phyloP scores from a whole-genome alignment of 2,329 filamentous ascomycete species.

The Colletotrichum euphorbiae region DNA sequence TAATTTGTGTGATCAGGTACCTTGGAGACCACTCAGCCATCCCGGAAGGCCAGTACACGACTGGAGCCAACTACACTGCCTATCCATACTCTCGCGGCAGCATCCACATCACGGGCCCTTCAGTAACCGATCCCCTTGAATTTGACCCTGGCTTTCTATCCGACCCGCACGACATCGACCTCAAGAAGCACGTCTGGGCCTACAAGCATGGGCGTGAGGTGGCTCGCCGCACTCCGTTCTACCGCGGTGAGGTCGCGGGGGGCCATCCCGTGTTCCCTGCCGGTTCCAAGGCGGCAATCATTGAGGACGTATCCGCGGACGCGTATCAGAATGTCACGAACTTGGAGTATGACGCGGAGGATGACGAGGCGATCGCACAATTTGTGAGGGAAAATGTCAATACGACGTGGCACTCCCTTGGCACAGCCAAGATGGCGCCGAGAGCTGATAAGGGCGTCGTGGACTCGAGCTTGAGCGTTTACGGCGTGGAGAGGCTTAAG shows the following conservation, averaged over 20 bases:
- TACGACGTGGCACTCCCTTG: conserved; percentile 60
- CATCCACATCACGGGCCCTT: conserved; percentile 62
- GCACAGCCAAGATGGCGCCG: conserved; percentile 59
- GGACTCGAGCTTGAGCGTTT: conserved; percentile 54
- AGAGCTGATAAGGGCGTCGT: conserved; percentile 56
- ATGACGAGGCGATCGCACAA: conserved; percentile 61
- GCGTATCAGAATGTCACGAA: conserved; percentile 50
- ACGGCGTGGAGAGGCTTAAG: conserved; percentile 56
- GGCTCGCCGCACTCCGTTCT: conserved; percentile 66
- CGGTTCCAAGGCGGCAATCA: conserved; percentile 52
- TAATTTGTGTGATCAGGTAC: conserved; percentile 38
- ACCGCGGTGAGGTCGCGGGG: conserved; percentile 58
- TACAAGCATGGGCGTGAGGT: conserved; percentile 76
- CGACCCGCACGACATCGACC: conserved; percentile 61
- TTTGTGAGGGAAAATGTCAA: conserved; percentile 54
- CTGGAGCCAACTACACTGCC: conserved; percentile 62
- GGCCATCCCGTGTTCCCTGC: conserved; percentile 59
- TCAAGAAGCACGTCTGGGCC: conserved; percentile 71
- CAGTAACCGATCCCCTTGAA: conserved; percentile 53
- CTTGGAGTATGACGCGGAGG: conserved; percentile 62
- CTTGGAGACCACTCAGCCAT: conserved; percentile 52
- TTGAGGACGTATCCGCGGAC: conserved; percentile 58
- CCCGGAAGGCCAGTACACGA: conserved; percentile 59
- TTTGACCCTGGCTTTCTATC: conserved; percentile 65
- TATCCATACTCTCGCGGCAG: conserved; percentile 71